These are phyloP conservation scores for Kuraishia borneana DNA, from an alignment of 805 yeast species.

Conservation along the genomic window DNA sequence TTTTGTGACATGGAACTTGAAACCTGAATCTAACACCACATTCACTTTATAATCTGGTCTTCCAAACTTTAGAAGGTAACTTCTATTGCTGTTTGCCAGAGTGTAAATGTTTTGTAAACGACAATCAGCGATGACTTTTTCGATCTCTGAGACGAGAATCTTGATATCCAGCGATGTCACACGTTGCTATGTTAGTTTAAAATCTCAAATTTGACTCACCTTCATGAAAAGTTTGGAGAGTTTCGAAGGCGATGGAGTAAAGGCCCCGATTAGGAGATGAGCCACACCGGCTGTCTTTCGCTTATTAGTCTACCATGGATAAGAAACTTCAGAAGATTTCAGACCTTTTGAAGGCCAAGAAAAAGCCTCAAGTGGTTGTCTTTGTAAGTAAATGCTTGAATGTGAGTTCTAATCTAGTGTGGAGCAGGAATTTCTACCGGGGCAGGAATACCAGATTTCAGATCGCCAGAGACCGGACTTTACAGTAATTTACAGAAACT, in stretches of 20 bases:
- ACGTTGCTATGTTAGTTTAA: slow-evolving; percentile 47
- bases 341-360: slow-evolving; percentile 10
- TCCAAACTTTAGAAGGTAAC: slow-evolving; percentile 70
- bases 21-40: slow-evolving; percentile 78
- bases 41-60: slow-evolving; percentile 72
- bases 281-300: too few relatives aligned
- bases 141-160: slow-evolving; percentile 58
- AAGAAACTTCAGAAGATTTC: slow-evolving; percentile 11
- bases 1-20: slow-evolving; percentile 66
- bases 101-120: slow-evolving; percentile 82
- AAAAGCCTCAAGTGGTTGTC: slow-evolving; percentile 37
- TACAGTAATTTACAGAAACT: slow-evolving; percentile 69
- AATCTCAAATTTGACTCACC: not conserved
- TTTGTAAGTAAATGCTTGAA: slow-evolving; percentile 25
- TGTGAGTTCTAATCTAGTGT: not conserved
- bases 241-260: not conserved
- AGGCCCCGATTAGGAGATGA: not conserved
- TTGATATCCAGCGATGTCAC: slow-evolving; percentile 76
- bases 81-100: slow-evolving; percentile 57
- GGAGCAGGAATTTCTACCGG: slow-evolving; percentile 95
- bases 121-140: slow-evolving; percentile 42
- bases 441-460: slow-evolving; percentile 92
- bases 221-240: not conserved
- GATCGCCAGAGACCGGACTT: slow-evolving; percentile 83
- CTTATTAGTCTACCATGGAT: slow-evolving; percentile 11